Evolutionary conservation across 176 grass and related monocot genomes (phyloP).

Genomic region (Pontederia crassipes): DNA sequence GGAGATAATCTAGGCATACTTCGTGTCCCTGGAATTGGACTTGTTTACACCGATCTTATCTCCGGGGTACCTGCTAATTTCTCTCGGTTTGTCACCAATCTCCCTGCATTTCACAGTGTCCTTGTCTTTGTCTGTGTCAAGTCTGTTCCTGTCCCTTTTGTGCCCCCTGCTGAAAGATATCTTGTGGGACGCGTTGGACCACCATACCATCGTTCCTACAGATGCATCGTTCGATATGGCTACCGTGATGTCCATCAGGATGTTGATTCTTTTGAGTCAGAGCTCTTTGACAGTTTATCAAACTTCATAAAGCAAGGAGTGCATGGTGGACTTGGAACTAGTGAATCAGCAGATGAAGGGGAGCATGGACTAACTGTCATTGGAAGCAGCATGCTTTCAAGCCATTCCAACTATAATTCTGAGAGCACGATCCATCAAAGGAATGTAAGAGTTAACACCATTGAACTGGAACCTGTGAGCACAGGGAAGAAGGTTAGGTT

Average conservation of each 20-base stretch:
- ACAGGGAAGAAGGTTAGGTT: slow-evolving; percentile 52
- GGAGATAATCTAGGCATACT: slow-evolving; percentile 11
- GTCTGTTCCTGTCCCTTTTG: slow-evolving; percentile 11
- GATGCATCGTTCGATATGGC: slow-evolving; percentile 14
- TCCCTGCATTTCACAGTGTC: slow-evolving; percentile 14
- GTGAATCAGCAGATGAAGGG: neutral
- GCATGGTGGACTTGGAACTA: neutral
- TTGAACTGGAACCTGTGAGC: slow-evolving; percentile 22
- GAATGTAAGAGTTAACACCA: slow-evolving; percentile 21
- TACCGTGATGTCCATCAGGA: slow-evolving; percentile 18
- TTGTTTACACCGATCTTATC: slow-evolving; percentile 10
- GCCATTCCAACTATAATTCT: slow-evolving; percentile 28
- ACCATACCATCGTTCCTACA: slow-evolving; percentile 3
- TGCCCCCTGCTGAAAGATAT: slow-evolving; percentile 14
- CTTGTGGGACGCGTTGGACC: slow-evolving; percentile 15
- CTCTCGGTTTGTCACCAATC: slow-evolving; percentile 16
- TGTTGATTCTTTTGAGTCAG: slow-evolving; percentile 11
- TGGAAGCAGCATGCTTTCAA: slow-evolving; percentile 18
- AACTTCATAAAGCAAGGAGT: slow-evolving; percentile 4
- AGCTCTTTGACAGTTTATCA: slow-evolving; percentile 1
- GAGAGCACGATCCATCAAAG: slow-evolving; percentile 34
- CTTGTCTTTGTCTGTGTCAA: slow-evolving; percentile 15
- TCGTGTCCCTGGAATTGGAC: slow-evolving; percentile 12
- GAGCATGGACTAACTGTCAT: neutral
- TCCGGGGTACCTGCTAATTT: slow-evolving; percentile 12